Evolutionary conservation across 2,329 filamentous ascomycete genomes (phyloP).

Genomic region (Fusarium vanettenii): DNA sequence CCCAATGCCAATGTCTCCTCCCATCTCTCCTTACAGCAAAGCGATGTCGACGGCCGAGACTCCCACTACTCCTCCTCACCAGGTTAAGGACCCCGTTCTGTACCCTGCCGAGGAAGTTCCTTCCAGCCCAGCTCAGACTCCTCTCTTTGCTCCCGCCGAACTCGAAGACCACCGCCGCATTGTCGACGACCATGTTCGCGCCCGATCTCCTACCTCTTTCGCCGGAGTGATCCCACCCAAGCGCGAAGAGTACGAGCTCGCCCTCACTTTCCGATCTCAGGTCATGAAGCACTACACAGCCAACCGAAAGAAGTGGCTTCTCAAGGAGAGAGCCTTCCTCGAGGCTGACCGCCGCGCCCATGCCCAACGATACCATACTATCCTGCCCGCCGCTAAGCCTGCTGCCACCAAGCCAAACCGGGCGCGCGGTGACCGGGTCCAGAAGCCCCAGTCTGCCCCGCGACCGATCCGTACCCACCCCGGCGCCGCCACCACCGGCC

Average conservation of each 20-base stretch:
- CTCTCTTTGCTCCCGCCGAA: constrained; percentile 61
- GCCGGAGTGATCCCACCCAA: constrained; percentile 58
- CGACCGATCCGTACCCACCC: constrained; percentile 51
- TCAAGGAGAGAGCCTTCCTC: constrained; percentile 62
- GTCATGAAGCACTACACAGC: constrained; percentile 59
- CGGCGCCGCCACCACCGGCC: constrained; percentile 38
- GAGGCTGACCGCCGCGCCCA: constrained; percentile 59
- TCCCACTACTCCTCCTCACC: constrained; percentile 43
- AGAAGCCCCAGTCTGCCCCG: constrained; percentile 50
- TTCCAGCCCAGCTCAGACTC: constrained; percentile 57
- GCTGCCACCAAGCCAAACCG: constrained; percentile 43
- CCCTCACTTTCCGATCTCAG: constrained; percentile 64
- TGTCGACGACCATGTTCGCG: constrained; percentile 62
- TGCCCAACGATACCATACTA: constrained; percentile 52
- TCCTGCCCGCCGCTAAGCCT: constrained; percentile 57
- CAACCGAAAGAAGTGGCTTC: constrained; percentile 61
- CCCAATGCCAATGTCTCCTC: constrained; percentile 64
- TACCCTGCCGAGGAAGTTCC: constrained; percentile 60
- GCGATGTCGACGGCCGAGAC: constrained; percentile 49
- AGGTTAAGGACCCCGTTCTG: constrained; percentile 67
- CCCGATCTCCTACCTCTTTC: constrained; percentile 58
- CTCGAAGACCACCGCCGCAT: constrained; percentile 57
- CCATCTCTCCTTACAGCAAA: constrained; percentile 64
- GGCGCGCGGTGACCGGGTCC: constrained; percentile 48
- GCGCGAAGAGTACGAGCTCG: constrained; percentile 65